These are phyloP conservation scores for Rhododendron simsii DNA, from an alignment of 148 eudicot species.

Conservation along the genomic window DNA sequence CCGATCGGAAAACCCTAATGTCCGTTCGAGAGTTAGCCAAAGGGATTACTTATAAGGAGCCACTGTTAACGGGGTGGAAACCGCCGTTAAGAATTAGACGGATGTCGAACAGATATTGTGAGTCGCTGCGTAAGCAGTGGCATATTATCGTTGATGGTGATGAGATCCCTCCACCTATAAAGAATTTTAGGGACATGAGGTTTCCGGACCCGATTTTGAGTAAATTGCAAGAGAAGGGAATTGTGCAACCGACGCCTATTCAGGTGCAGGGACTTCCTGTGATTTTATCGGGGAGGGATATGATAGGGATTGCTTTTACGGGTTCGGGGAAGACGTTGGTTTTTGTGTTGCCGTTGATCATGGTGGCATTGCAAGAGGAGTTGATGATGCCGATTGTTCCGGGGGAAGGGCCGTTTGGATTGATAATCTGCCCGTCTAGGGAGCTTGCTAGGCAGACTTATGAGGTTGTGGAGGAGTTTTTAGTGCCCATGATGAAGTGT, in stretches of 20 bases:
- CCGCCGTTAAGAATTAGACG: constrained; percentile 56
- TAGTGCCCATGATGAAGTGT: constrained; percentile 43
- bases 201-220: constrained; percentile 65
- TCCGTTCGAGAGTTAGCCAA: constrained; percentile 87
- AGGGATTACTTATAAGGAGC: constrained; percentile 77
- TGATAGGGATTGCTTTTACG: constrained; percentile 89
- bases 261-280: constrained; percentile 90
- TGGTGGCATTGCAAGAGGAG: constrained; percentile 88
- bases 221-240: constrained; percentile 56
- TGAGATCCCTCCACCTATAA: constrained; percentile 81
- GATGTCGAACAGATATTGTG: constrained; percentile 57
- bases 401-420: constrained; percentile 87
- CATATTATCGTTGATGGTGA: constrained; percentile 88
- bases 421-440: constrained; percentile 81
- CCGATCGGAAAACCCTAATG: constrained; percentile 69
- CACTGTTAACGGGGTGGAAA: constrained; percentile 74
- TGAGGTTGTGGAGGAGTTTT: constrained; percentile 71
- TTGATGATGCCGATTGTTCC: constrained; percentile 76
- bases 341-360: constrained; percentile 74
- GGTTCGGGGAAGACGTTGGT: constrained; percentile 90
- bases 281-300: constrained; percentile 73
- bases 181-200: constrained; percentile 76
- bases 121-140: constrained; percentile 66
- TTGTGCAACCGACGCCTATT: constrained; percentile 77
- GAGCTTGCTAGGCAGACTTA: constrained; percentile 88